phyloP scores from a whole-genome alignment of 257 asterid genomes.

The Fraxinus anomala region DNA sequence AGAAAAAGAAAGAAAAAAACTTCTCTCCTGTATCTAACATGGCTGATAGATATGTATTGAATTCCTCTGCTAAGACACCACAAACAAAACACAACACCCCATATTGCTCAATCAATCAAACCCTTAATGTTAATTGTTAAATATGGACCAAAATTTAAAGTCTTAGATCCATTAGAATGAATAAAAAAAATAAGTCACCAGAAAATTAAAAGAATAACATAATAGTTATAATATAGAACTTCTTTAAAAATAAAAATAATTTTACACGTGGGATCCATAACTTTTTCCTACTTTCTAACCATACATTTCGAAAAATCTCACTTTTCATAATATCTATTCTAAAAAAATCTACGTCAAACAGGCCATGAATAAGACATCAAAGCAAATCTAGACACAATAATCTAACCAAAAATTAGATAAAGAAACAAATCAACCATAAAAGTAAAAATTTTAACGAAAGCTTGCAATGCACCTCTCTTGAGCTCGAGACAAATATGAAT shows the following conservation, averaged over 20 bases:
- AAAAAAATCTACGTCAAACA: constrained; percentile 10
- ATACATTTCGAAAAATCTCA: too few relatives aligned
- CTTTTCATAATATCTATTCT: too few relatives aligned
- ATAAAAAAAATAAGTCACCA: not conserved
- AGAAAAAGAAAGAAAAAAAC: too few relatives aligned
- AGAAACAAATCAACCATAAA: not conserved
- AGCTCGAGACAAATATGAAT: constrained; percentile 37
- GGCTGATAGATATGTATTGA: too few relatives aligned
- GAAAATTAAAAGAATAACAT: not conserved
- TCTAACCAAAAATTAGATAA: not conserved
- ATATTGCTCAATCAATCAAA: too few relatives aligned
- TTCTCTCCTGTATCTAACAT: too few relatives aligned
- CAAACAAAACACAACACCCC: too few relatives aligned
- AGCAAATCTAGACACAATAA: not conserved
- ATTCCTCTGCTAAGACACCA: too few relatives aligned
- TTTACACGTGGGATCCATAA: too few relatives aligned
- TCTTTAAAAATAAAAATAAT: too few relatives aligned
- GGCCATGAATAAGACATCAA: not conserved
- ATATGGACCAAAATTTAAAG: not conserved
- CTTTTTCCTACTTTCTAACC: too few relatives aligned
- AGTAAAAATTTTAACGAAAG: not conserved
- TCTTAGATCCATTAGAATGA: not conserved
- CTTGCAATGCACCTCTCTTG: constrained; percentile 48
- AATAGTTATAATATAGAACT: not conserved
- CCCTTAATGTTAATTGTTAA: too few relatives aligned